Conservation (phyloP, 768 basidiomycete species). For the Trametes cinnabarina region DNA sequence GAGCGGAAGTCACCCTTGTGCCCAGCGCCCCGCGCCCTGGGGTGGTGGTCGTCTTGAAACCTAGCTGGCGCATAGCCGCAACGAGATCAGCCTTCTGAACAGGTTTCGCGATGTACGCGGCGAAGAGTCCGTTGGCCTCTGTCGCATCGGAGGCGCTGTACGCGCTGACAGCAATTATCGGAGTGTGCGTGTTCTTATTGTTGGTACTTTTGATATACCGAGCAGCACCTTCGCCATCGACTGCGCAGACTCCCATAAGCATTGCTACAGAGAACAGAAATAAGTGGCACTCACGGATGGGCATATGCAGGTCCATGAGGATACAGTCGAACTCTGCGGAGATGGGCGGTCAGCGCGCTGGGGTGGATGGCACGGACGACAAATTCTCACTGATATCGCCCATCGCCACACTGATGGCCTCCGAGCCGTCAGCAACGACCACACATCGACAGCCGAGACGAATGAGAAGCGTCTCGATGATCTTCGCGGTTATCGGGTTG, state of each 20-base stretch:
- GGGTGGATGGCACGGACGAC: constrained; percentile 6
- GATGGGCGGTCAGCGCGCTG: constrained; percentile 25
- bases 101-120: constrained; percentile 84
- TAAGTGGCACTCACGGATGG: constrained; percentile 65
- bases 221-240: constrained; percentile 95
- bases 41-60: constrained; percentile 83
- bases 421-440: constrained; percentile 93
- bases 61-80: constrained; percentile 76
- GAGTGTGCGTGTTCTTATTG: constrained; percentile 90
- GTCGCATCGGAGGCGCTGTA: constrained; percentile 71
- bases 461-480: constrained; percentile 90
- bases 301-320: constrained; percentile 95
- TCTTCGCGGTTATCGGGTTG: constrained; percentile 97
- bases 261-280: neutral
- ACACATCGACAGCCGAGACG: constrained; percentile 94
- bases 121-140: constrained; percentile 67
- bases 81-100: constrained; percentile 85
- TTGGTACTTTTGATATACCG: constrained; percentile 96
- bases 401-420: constrained; percentile 96
- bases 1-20: constrained; percentile 18
- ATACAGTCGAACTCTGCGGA: constrained; percentile 88
- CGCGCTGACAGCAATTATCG: constrained; percentile 89
- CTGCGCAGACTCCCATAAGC: constrained; percentile 34
- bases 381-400: constrained; percentile 86
- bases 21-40: constrained; percentile 39